phyloP scores from a whole-genome alignment of 345 rosid genomes.

The Syzygium oleosum region DNA sequence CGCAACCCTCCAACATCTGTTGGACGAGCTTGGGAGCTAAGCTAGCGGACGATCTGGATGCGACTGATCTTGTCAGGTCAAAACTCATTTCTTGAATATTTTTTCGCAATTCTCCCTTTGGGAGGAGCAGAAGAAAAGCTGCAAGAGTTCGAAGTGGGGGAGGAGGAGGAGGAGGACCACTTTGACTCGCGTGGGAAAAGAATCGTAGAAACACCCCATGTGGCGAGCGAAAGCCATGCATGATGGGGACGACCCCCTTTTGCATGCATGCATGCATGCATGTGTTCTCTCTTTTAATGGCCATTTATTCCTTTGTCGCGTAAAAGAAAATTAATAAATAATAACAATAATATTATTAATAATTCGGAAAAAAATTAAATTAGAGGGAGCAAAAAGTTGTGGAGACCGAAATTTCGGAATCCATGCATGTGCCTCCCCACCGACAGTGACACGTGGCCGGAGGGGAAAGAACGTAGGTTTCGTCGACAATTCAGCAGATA shows the following conservation, averaged over 20 bases:
- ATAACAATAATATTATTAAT: neutral
- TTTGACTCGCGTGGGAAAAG: neutral
- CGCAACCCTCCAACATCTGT: neutral
- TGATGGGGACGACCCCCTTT: neutral
- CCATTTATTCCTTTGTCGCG: neutral
- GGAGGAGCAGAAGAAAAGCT: neutral
- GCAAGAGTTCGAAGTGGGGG: neutral
- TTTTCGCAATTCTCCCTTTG: neutral
- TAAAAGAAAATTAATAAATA: neutral
- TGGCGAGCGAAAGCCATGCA: neutral
- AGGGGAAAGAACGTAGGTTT: neutral
- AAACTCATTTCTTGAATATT: neutral
- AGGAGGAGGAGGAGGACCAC: neutral
- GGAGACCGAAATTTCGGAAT: neutral
- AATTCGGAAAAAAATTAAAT: neutral
- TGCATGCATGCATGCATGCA: neutral
- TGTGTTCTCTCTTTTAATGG: neutral
- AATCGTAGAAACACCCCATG: neutral
- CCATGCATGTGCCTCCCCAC: neutral
- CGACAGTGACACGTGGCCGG: neutral
- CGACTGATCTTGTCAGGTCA: neutral
- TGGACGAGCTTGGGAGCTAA: neutral
- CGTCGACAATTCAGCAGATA: neutral
- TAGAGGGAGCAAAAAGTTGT: neutral
- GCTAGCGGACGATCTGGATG: neutral